A percentile compares a stretch with the other conserved stretches of the same genome.
Evolutionary conservation across 805 yeast genomes (phyloP).

Genomic region (Lachancea quebecensis): DNA sequence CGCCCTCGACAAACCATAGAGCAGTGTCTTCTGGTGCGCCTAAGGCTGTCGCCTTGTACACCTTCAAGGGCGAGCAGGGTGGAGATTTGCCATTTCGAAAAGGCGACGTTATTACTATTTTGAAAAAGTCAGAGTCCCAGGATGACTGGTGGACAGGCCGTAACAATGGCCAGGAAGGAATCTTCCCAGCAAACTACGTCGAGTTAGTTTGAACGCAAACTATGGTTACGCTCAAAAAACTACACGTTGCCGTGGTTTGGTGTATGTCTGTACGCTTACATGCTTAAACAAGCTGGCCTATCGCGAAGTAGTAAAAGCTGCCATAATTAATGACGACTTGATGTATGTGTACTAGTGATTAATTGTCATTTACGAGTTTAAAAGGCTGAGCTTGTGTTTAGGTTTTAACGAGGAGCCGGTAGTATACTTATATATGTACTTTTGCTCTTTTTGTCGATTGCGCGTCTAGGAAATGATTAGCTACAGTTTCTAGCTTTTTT

Average conservation of each 20-base stretch:
- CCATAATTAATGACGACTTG: too few relatives aligned
- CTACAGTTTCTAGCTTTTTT: background rate
- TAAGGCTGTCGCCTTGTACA: conserved; percentile 84
- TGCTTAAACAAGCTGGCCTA: too few relatives aligned
- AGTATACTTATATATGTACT: background rate
- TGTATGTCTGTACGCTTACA: too few relatives aligned
- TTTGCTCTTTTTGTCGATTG: too few relatives aligned
- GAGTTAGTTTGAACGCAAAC: conserved; percentile 42
- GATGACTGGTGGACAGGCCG: conserved; percentile 99
- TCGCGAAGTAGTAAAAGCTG: too few relatives aligned
- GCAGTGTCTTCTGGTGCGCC: conserved; percentile 37
- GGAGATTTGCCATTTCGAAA: conserved; percentile 91
- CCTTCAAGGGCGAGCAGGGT: conserved; percentile 86
- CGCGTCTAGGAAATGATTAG: background rate
- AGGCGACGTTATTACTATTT: conserved; percentile 86
- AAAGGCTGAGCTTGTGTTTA: too few relatives aligned
- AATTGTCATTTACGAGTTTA: too few relatives aligned
- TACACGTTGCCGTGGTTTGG: too few relatives aligned
- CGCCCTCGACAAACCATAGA: conserved; percentile 7
- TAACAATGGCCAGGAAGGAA: conserved; percentile 76
- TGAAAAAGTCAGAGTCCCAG: conserved; percentile 77
- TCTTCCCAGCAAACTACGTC: conserved; percentile 96
- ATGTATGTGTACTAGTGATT: too few relatives aligned
- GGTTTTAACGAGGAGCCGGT: background rate
- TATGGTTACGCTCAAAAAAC: too few relatives aligned